Conservation (phyloP, 495 filamentous ascomycete genomes). For the Sordaria brevicollis region DNA sequence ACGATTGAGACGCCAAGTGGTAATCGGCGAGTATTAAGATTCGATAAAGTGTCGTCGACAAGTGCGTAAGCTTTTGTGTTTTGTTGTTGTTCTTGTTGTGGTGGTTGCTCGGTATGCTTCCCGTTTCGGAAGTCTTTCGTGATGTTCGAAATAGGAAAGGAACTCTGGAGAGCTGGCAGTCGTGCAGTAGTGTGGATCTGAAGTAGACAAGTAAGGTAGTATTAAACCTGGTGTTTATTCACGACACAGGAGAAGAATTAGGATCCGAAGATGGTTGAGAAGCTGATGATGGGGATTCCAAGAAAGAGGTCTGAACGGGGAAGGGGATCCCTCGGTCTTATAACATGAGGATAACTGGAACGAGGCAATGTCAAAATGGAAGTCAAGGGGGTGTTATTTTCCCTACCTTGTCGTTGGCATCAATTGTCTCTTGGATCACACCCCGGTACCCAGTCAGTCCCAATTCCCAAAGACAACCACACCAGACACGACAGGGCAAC, state of each 20-base stretch:
- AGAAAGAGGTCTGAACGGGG: conserved; percentile 13
- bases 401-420: conserved; percentile 15
- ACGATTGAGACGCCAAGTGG: neutral
- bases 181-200: conserved; percentile 5
- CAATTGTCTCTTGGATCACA: conserved; percentile 10
- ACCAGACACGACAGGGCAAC: neutral
- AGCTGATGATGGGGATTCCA: conserved; percentile 20
- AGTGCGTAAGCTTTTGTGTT: conserved; percentile 2
- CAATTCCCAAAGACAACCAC: neutral
- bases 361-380: conserved; percentile 17
- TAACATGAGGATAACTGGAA: conserved; percentile 18
- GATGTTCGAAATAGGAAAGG: conserved; percentile 1
- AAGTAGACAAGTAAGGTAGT: conserved; percentile 1
- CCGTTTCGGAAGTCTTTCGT: neutral
- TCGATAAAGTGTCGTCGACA: conserved; percentile 1
- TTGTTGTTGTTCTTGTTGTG: neutral
- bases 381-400: conserved; percentile 12
- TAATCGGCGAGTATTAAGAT: neutral
- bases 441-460: conserved; percentile 10
- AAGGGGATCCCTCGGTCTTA: conserved; percentile 19
- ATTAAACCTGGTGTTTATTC: neutral
- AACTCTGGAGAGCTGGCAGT: conserved; percentile 1
- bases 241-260: conserved; percentile 1
- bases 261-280: conserved; percentile 9
- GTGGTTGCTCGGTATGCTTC: neutral